Evolutionary conservation across 345 rosid genomes (phyloP), one percentile per base, ranked within the genome.

Genomic region (Brassica napus): DNA sequence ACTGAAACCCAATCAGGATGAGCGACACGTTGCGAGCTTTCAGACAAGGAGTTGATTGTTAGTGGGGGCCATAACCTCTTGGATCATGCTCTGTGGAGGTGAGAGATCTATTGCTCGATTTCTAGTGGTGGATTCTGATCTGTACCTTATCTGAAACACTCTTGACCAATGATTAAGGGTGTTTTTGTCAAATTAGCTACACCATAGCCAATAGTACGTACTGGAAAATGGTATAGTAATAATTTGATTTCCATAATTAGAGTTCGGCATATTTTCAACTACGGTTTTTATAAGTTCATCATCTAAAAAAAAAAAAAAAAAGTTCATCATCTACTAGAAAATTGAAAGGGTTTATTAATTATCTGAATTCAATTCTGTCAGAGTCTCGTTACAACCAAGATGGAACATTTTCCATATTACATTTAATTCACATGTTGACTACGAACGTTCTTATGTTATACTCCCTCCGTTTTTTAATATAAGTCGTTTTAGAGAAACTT

Each of bases 101-200:
- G 67, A 79, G 70, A 75, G 79, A 80, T 80, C 83, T 75, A 71
- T 64, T 80, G 79, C 83, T 80, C 31, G 72, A 75, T 65, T 80
- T 65, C 72, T 80, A 80, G 59, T 23, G 80, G 83, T 79, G 72
- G 73, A 26, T 80, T 64, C 60, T 80, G 80, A 80, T 80, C 72
- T 75, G 76, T 75, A 75, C 73, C 76, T 80, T 75, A 80, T 80
- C 83, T 59, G 72, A 26, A 54, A 75, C 49, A 67, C 58, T 21
- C 70, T 52, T 64, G 8, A 63, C 80, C 74, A 75, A 80, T 80
- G 68, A 80, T 75, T 75, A 75, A 80, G 79, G 80, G 80, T 75
- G 55, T 80, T 80, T 80, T 64, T 21, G 83, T 70, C 83, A 57
- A 35, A 61, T 55, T 75, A 55, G 12, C 18, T 1, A 4, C 9